Evolutionary conservation across 345 rosid genomes (phyloP).

Genomic region (Syzygium aqueum): DNA sequence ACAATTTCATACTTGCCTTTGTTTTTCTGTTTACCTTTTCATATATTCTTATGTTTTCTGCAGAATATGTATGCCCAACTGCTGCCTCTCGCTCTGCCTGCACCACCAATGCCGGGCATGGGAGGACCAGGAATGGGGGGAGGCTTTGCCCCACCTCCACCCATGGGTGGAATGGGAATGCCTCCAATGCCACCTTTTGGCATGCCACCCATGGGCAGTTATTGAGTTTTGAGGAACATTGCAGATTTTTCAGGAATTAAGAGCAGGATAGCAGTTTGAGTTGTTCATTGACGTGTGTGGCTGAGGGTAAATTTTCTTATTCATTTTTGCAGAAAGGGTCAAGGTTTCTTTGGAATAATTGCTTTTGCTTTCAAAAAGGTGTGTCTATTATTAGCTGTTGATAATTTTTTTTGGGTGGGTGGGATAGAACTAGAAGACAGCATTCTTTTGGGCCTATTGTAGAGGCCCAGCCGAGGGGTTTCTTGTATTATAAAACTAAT

Average conservation of each 20-base stretch:
- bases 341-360: neutral
- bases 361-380: neutral
- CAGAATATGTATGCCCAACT: conserved; percentile 95
- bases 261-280: neutral
- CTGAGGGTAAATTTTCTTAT: neutral
- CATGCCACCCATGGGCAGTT: conserved; percentile 63
- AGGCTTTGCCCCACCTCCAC: conserved; percentile 10
- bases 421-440: neutral
- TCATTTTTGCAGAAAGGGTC: neutral
- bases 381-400: neutral
- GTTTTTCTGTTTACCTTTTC: neutral
- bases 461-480: conserved; percentile 1
- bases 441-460: conserved; percentile 5
- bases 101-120: conserved; percentile 92
- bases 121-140: conserved; percentile 33
- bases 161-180: conserved; percentile 45
- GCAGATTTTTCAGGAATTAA: neutral
- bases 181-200: conserved; percentile 71
- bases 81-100: conserved; percentile 81
- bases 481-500: neutral
- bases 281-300: neutral
- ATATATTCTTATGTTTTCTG: neutral
- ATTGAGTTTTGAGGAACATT: conserved; percentile 9
- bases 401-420: neutral
- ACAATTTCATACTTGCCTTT: neutral